phyloP scores from a whole-genome alignment of 2,329 filamentous ascomycete genomes.

The Penicillium sp. region DNA sequence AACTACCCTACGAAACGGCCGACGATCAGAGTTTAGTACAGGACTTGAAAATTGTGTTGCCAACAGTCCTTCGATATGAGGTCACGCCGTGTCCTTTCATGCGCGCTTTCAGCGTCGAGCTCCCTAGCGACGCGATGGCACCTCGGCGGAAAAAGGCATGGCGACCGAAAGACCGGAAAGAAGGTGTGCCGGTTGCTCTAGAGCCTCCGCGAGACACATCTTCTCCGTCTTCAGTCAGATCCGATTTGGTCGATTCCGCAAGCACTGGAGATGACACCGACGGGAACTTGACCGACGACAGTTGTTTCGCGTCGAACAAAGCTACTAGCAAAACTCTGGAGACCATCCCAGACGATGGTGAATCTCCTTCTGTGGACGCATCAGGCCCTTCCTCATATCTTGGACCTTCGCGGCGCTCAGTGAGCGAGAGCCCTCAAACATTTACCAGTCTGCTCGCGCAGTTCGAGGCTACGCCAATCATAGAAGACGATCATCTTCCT shows the following conservation, averaged over 20 bases:
- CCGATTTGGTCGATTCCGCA: constrained; percentile 21
- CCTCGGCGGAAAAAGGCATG: constrained; percentile 66
- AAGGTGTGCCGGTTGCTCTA: constrained; percentile 23
- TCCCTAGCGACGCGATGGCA: constrained; percentile 65
- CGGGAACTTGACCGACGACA: constrained; percentile 33
- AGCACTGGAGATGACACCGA: constrained; percentile 36
- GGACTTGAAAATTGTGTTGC: constrained; percentile 65
- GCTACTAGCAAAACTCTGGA: constrained; percentile 27
- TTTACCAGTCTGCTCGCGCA: constrained; percentile 39
- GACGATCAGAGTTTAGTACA: constrained; percentile 63
- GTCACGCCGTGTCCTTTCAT: constrained; percentile 83
- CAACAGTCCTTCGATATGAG: constrained; percentile 75
- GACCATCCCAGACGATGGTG: constrained; percentile 21
- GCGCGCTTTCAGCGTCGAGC: constrained; percentile 67
- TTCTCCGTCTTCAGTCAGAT: constrained; percentile 15
- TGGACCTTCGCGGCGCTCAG: constrained; percentile 20
- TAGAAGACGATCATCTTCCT: constrained; percentile 1
- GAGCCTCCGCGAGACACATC: constrained; percentile 5
- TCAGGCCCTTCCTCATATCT: constrained; percentile 11
- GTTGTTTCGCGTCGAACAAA: constrained; percentile 24
- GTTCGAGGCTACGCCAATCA: constrained; percentile 32
- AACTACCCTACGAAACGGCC: constrained; percentile 64
- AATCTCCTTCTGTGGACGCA: constrained; percentile 9
- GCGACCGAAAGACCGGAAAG: constrained; percentile 57
- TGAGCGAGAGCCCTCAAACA: constrained; percentile 31